These are phyloP conservation scores for Septoria petroselini DNA, from an alignment of 2,329 filamentous ascomycete genomes.

Conservation along the genomic window DNA sequence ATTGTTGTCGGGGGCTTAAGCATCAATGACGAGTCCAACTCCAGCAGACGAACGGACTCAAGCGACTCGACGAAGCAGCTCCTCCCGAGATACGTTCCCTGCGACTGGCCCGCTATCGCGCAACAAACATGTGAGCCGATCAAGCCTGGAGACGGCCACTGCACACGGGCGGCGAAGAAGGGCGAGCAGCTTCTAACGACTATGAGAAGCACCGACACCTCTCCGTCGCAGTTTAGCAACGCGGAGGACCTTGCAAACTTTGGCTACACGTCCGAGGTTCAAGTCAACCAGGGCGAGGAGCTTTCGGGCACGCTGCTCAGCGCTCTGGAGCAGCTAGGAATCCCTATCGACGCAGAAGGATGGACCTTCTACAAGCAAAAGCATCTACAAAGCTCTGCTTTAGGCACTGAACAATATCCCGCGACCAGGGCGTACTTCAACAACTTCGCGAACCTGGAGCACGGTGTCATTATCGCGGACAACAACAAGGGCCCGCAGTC, in stretches of 20 bases:
- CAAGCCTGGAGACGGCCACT: background rate
- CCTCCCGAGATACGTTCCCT: background rate
- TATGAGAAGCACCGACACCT: background rate
- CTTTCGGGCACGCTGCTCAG: too few species aligned
- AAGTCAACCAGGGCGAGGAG: background rate
- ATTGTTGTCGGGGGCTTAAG: too few species aligned
- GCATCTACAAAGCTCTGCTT: background rate
- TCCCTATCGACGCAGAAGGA: background rate
- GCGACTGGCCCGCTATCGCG: background rate
- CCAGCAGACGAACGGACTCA: too few species aligned
- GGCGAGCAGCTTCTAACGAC: background rate
- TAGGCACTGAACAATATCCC: background rate
- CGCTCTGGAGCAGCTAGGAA: background rate
- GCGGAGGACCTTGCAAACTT: background rate
- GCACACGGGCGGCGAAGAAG: background rate
- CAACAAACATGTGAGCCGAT: background rate
- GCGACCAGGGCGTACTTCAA: background rate
- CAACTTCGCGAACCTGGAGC: background rate
- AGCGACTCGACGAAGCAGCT: background rate
- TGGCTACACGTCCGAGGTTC: background rate
- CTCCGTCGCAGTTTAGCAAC: background rate
- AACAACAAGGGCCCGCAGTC: background rate
- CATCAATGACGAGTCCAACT: too few species aligned
- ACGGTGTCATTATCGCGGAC: background rate
- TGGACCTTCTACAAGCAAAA: background rate